Evolutionary conservation across 768 basidiomycete genomes (phyloP), one percentile per base, ranked within the genome.

Genomic region (Tricholoma saponaceum): DNA sequence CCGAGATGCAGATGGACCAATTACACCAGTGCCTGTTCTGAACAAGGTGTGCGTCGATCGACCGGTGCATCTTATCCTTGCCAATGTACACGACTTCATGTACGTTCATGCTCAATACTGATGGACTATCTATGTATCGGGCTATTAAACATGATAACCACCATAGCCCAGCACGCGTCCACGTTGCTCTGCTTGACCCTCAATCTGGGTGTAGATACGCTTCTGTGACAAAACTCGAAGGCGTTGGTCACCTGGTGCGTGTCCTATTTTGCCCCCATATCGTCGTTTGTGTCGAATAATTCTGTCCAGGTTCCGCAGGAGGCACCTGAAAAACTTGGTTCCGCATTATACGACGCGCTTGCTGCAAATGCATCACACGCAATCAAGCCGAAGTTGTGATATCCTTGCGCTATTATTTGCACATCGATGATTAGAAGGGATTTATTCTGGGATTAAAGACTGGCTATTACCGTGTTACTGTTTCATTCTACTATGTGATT

Each of bases 1-100:
- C 62, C 67, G 74, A 39, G 86, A 88, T 56, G 67, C 69, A 23
- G 78, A 81, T 4, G 86, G 85, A 2, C 72, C 82, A 2, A 75
- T 74, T 12, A 78, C 76, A 57, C 83, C 86, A 5, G 76, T 87
- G 7, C 65, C 73, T 39, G 75, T 74, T 7, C 62, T 88, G 53
- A 73, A 78, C 59, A 61, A 66, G 43, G 51, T 73, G 1, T 82
- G 79, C 55, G 47, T 62, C 10, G 62, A 57, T 20, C 70, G 76
- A 7, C 83, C 83, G 0, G 70, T 86, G 0, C 83, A 85, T 61
- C 68, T 86, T 20, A 70, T 84, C 35, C 72, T 86, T 32, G 85
- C 83, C 9, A 69, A 65, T 16, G 69, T 75, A 26, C 71, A 77
- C 22, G 84, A 87, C 61, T 80, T 79, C 61, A 73, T 87, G 85